Base-by-base conservation (phyloP, 805 yeast species). In the Candida tibetensis region DNA sequence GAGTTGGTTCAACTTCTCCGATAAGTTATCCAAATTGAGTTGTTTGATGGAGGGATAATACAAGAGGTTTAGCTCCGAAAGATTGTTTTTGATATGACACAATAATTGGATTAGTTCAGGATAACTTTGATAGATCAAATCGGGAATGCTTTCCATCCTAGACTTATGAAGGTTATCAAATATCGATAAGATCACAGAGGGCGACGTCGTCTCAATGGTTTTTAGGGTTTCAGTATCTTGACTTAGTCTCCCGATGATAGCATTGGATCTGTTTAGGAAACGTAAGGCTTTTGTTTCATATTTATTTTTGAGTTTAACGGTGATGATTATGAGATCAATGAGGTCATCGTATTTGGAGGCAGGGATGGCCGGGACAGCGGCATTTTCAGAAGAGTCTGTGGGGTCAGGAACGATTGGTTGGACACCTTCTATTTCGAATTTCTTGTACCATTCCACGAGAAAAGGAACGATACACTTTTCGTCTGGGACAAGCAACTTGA, bases 391-490 rank as follows among this genome's bases (percentile, higher is more conserved):
- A 13, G 27, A 4, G 30, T 14, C 30, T 17, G 36, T n/a, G 10
- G 25, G 15, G n/a, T 14, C 18, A 5, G 27, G 28, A 4, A 10
- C 35, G 15, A 9, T 30, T 7, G 4, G 25, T 23, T 25, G 10
- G 5, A 17, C 12, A 12, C 28, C 36, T 10, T 41, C 45, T 21
- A 43, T 23, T 40, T 63, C 68, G 42, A 66, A 63, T 17, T 42
- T 45, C 39, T 75, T 77, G 57, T 69, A 79, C 79, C 82, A 76
- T 48, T 79, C 75, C 10, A 81, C 71, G 8, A 80, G 56, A 50
- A 77, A 81, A 13, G 81, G 71, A 46, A 81, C 67, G 12, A 81
- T 64, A 28, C 81, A 70, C 45, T 76, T 72, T 45, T 81, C 87
- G 45, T 81, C 86, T 0, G 83, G 83, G 17, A 62, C 64, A 10